These are phyloP conservation scores for Podospora pseudocomata DNA, from an alignment of 495 filamentous ascomycete species.

Conservation along the genomic window DNA sequence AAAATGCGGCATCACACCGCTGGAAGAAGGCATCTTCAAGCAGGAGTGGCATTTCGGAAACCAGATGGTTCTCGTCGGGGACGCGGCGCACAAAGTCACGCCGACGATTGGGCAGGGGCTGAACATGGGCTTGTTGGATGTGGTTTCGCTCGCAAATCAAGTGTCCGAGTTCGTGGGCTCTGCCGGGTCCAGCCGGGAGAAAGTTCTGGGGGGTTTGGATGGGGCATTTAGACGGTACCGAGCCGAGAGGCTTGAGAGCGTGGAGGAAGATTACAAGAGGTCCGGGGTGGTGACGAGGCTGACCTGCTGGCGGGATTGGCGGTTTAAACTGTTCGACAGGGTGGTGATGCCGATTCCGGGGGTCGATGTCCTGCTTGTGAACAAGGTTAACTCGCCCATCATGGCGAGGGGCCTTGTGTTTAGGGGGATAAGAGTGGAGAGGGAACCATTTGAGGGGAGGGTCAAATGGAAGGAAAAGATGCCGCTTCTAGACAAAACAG, in stretches of 20 bases:
- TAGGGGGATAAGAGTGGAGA: background rate
- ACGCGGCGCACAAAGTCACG: conserved; percentile 7
- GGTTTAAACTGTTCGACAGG: background rate
- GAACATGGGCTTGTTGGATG: conserved; percentile 1
- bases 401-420: background rate
- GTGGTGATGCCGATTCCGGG: background rate
- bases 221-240: background rate
- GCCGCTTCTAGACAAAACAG: background rate
- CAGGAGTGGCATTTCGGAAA: background rate
- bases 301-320: background rate
- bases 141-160: background rate
- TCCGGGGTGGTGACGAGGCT: background rate
- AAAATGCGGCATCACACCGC: background rate
- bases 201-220: background rate
- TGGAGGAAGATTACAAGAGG: background rate
- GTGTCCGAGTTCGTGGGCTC: background rate
- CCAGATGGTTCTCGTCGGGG: background rate
- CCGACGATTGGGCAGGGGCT: background rate
- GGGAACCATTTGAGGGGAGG: conserved; percentile 1
- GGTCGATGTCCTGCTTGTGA: background rate
- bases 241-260: background rate
- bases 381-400: background rate
- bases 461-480: background rate
- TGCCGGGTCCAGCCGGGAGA: background rate
- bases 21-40: background rate